Conservation (phyloP, 306 rosid species). For the Rosa chinensis region DNA sequence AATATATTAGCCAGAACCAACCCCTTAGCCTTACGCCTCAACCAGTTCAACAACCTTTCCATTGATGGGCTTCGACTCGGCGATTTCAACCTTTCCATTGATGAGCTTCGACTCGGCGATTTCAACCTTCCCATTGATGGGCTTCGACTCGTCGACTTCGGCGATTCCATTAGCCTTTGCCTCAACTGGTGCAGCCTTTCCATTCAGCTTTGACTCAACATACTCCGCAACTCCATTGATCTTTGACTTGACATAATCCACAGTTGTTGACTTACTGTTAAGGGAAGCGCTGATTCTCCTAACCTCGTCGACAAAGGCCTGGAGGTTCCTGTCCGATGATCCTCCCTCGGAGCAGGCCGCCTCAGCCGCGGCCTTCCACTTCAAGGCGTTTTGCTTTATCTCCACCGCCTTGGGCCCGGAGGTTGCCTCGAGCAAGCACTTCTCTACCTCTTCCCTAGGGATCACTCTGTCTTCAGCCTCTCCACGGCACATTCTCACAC, state of each 20-base stretch:
- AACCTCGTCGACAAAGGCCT: conserved; percentile 43
- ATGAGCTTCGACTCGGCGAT: not conserved
- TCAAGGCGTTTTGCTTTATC: conserved; percentile 36
- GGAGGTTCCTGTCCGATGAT: conserved; percentile 41
- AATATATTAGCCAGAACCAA: not conserved
- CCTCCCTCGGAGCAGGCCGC: conserved; percentile 39
- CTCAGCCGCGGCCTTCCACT: conserved; percentile 40
- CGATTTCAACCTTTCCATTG: not conserved
- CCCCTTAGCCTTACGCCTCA: not conserved
- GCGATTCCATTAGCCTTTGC: not conserved
- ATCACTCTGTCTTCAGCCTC: conserved; percentile 30
- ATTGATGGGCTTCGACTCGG: not conserved
- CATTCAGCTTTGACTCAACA: conserved; percentile 5
- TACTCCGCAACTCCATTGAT: not conserved
- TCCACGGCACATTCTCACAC: conserved; percentile 38
- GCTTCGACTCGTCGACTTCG: not conserved
- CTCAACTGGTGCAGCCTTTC: not conserved
- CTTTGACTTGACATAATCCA: not conserved
- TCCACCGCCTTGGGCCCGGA: conserved; percentile 22
- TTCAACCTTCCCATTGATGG: not conserved
- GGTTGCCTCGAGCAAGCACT: conserved; percentile 45
- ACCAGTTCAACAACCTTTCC: conserved; percentile 1
- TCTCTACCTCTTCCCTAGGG: conserved; percentile 34
- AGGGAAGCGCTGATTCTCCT: conserved; percentile 9
- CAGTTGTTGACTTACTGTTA: not conserved